Base-by-base conservation (phyloP, 192 early-diverging fungal genomes). In the Diversispora epigaea region DNA sequence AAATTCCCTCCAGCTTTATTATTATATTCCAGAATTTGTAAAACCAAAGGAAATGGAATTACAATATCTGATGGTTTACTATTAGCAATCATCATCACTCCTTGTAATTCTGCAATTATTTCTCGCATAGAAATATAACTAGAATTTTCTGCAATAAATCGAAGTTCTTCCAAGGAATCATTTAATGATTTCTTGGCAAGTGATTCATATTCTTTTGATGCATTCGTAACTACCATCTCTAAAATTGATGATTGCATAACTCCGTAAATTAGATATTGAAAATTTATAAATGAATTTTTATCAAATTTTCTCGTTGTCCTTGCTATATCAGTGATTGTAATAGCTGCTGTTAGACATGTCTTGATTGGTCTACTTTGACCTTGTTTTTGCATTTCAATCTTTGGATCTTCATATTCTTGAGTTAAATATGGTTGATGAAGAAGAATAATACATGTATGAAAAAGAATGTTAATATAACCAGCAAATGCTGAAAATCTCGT, bases 391-490 rank as follows among this genome's bases (percentile, higher is more conserved):
- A 6, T 68, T 68, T 56, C 56, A 56, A 71, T 61, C 63, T 63
- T 65, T 75, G 44, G 57, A 60, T 56, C 25, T 19, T 60, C 10
- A 60, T 56, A 46, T 44, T 15, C 50, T n/a, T 45, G 70, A 15
- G 43, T 15, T 12, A 75, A 43, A 54, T 75, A 75, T 39, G 73
- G 73, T 64, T 75, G 73, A 64, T 75, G 73, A 46, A 75, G 25
- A 40, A 75, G 32, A 43, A 75, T 75, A 10, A 75, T 43, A 43
- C 73, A 75, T 17, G 73, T 65, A 55, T 75, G 73, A 54, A 75
- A 75, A 1, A 75, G 44, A 41, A 75, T 75, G 43, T 75, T 75
- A 9, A 75, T 63, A 55, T 66, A 56, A 14, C 73, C 73, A 14
- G 62, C 73, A 65, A 52, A 65, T 19, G 47, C 11, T 0, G 73